phyloP scores from a whole-genome alignment of 129 eudicot species.

The Deinandra increscens region DNA sequence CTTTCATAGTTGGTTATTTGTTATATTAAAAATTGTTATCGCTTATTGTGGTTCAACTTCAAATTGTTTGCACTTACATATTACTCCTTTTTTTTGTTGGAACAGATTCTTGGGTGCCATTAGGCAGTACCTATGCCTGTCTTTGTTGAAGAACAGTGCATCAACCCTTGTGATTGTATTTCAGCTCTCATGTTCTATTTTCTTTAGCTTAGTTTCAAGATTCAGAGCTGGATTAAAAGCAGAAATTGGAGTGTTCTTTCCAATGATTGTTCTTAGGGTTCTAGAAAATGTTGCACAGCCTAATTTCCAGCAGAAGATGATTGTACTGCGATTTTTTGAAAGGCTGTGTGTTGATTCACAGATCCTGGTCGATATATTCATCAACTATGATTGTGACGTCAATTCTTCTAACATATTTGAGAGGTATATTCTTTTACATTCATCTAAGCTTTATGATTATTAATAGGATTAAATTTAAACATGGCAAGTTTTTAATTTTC shows the following conservation, averaged over 20 bases:
- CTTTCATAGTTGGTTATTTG: neutral
- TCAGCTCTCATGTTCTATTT: constrained; percentile 98
- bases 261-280: constrained; percentile 96
- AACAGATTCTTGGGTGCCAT: constrained; percentile 97
- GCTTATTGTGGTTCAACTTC: neutral
- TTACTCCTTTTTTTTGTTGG: constrained; percentile 18
- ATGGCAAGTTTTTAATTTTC: constrained; percentile 4
- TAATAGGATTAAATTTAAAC: neutral
- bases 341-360: constrained; percentile 91
- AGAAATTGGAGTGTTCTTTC: constrained; percentile 97
- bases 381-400: constrained; percentile 95
- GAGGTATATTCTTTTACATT: constrained; percentile 53
- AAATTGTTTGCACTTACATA: constrained; percentile 12
- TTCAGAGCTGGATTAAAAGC: constrained; percentile 98
- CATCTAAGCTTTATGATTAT: constrained; percentile 1
- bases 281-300: constrained; percentile 95
- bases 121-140: constrained; percentile 92
- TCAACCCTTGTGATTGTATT: constrained; percentile 92
- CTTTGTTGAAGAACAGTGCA: constrained; percentile 97
- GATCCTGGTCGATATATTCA: constrained; percentile 92
- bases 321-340: constrained; percentile 83
- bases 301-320: constrained; percentile 96
- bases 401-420: constrained; percentile 97
- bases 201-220: constrained; percentile 93
- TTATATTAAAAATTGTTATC: neutral